Percentiles rank a stretch among this genome's conserved stretches.
Conservation (phyloP, 345 rosid species). For the Streptanthus diversifolius region DNA sequence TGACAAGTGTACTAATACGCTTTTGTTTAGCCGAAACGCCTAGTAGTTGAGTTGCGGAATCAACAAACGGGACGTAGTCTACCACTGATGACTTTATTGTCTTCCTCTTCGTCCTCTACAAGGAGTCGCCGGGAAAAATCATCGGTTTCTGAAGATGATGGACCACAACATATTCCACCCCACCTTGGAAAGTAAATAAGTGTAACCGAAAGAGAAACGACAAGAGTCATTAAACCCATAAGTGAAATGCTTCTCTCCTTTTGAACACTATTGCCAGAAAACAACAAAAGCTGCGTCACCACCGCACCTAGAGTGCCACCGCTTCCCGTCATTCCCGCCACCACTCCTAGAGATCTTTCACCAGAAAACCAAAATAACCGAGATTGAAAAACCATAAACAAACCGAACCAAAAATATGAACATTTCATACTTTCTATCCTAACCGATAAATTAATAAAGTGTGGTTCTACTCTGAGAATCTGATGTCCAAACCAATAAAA, state of each 20-base stretch:
- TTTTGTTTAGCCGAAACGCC: not conserved
- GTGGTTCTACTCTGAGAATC: too few species aligned
- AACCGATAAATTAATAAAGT: too few species aligned
- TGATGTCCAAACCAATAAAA: not conserved
- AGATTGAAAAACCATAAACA: not conserved
- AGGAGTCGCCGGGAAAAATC: slow-evolving; percentile 30
- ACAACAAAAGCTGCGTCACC: slow-evolving; percentile 56
- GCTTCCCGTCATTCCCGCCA: slow-evolving; percentile 80
- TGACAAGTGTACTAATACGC: not conserved
- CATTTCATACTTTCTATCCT: too few species aligned
- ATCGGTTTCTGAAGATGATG: slow-evolving; percentile 8
- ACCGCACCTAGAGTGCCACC: slow-evolving; percentile 85
- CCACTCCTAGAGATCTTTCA: slow-evolving; percentile 76
- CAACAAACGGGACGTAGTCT: slow-evolving; percentile 9
- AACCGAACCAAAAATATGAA: not conserved
- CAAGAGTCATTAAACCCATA: slow-evolving; percentile 71
- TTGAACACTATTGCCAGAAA: slow-evolving; percentile 51
- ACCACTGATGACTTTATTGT: not conserved
- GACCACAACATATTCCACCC: slow-evolving; percentile 64
- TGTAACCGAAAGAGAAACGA: slow-evolving; percentile 48
- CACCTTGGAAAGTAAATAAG: slow-evolving; percentile 53
- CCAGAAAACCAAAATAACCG: not conserved
- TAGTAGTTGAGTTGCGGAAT: not conserved
- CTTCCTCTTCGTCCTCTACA: slow-evolving; percentile 10
- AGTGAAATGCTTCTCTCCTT: slow-evolving; percentile 72